Evolutionary conservation across 805 yeast species (phyloP), one percentile per base, ranked within the genome.

Genomic region (Barnettozyma sucrosica): DNA sequence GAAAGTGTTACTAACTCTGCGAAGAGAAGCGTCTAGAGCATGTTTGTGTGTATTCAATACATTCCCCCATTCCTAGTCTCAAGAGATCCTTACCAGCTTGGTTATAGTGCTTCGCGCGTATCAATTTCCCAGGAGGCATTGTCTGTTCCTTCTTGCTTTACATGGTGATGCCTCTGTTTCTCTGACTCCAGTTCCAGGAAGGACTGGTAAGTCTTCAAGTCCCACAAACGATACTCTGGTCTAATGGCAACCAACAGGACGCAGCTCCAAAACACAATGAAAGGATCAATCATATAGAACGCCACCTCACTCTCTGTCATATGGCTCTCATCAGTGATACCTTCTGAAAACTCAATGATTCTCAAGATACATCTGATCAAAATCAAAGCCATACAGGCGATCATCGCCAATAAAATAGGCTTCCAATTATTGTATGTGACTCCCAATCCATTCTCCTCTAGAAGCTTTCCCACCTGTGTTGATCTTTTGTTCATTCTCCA

Each of bases 191-290:
- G 28, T 4, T 28, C 32, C 16, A 28, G 32, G 23, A 21, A 34
- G 5, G 18, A 13, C 10, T 34, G 23, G 14, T 34, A 34, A 11
- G 23, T 26, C 18, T 26, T 25, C 19, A 40, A 6, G 9, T 44
- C 41, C 46, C 46, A 44, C 39, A 44, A 37, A 34, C 46, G 36
- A 11, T 44, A 38, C 18, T 30, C 41, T 7, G 47, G 30, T 11
- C 38, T 44, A 11, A 30, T 8, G 5, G 20, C 6, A 18, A 44
- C 26, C 26, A 38, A 23, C 19, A 30, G 14, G n/a, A 21, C 4
- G 32, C 28, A 44, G 28, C 42, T 26, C 3, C 16, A 8, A 20
- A 36, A 37, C 4, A 44, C 11, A 8, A 19, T 16, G 16, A 44
- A 25, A 4, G 41, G 47, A 24, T 45, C 44, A 10, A 34, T 40